Percentiles rank a stretch among this genome's conserved stretches.
phyloP scores from a whole-genome alignment of 768 basidiomycete genomes.

The Leccinum incarnatum region DNA sequence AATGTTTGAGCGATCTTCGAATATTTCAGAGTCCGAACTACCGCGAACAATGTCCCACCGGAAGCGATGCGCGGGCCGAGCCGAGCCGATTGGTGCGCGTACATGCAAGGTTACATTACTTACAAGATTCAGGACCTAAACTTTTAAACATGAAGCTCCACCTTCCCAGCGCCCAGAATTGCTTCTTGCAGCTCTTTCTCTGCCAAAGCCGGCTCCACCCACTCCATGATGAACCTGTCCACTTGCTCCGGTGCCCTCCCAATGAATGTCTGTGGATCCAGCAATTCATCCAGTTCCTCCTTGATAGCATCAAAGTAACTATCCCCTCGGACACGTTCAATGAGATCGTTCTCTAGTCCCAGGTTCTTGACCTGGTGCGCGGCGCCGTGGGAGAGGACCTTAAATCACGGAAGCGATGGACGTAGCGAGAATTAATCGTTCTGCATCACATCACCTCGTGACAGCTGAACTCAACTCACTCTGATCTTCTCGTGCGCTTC shows the following conservation, averaged over 20 bases:
- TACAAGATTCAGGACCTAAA: background rate
- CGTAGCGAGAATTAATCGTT: conserved; percentile 8
- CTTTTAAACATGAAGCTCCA: conserved; percentile 57
- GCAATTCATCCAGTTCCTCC: conserved; percentile 66
- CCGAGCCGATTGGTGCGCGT: background rate
- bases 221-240: conserved; percentile 79
- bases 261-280: conserved; percentile 87
- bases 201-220: conserved; percentile 82
- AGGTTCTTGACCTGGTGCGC: conserved; percentile 92
- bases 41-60: conserved; percentile 17
- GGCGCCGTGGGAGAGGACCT: conserved; percentile 94
- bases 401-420: conserved; percentile 4
- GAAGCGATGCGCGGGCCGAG: conserved; percentile 24
- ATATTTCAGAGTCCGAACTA: conserved; percentile 17
- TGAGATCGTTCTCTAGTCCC: conserved; percentile 93
- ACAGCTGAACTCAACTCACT: conserved; percentile 39
- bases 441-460: conserved; percentile 14
- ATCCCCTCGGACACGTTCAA: conserved; percentile 78
- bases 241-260: conserved; percentile 96
- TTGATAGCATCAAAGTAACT: conserved; percentile 91
- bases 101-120: background rate
- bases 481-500: conserved; percentile 96
- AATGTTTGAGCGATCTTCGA: conserved; percentile 13
- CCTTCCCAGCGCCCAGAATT: conserved; percentile 49
- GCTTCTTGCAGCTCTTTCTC: conserved; percentile 53